Percentiles rank a stretch among this genome's conserved stretches.
phyloP scores from a whole-genome alignment of 208 protist genomes.

The Crithidia brevicula region DNA sequence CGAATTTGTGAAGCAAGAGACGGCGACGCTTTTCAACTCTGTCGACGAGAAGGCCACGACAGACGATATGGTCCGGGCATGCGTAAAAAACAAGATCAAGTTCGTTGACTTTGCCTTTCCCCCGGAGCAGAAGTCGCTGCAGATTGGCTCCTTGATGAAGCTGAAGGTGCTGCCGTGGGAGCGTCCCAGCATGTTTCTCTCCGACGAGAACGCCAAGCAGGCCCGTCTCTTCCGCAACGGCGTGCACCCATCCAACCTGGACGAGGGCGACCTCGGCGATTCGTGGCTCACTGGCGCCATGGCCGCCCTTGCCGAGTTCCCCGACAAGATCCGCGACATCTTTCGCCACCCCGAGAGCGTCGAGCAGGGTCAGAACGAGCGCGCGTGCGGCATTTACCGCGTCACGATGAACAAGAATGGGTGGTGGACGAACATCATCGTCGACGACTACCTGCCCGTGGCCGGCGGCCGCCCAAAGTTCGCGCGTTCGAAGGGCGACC shows the following conservation, averaged over 20 bases:
- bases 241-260: slow-evolving; percentile 77
- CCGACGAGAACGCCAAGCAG: slow-evolving; percentile 68
- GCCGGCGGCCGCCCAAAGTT: slow-evolving; percentile 65
- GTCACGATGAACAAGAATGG: slow-evolving; percentile 88
- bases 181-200: slow-evolving; percentile 81
- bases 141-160: slow-evolving; percentile 57
- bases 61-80: slow-evolving; percentile 62
- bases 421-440: slow-evolving; percentile 87
- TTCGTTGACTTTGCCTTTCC: slow-evolving; percentile 85
- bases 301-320: slow-evolving; percentile 67
- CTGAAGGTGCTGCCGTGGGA: slow-evolving; percentile 81
- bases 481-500: slow-evolving; percentile 61
- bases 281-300: slow-evolving; percentile 80
- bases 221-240: slow-evolving; percentile 77
- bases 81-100: slow-evolving; percentile 60
- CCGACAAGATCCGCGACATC: slow-evolving; percentile 61
- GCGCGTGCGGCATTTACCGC: slow-evolving; percentile 63
- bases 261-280: slow-evolving; percentile 83
- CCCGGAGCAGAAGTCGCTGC: slow-evolving; percentile 72
- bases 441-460: slow-evolving; percentile 89
- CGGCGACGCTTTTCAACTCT: slow-evolving; percentile 48
- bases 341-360: slow-evolving; percentile 76
- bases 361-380: slow-evolving; percentile 59
- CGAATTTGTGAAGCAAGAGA: slow-evolving; percentile 59
- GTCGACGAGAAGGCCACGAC: slow-evolving; percentile 45